Conservation (phyloP, 257 asterid species). For the Eucommia ulmoides region DNA sequence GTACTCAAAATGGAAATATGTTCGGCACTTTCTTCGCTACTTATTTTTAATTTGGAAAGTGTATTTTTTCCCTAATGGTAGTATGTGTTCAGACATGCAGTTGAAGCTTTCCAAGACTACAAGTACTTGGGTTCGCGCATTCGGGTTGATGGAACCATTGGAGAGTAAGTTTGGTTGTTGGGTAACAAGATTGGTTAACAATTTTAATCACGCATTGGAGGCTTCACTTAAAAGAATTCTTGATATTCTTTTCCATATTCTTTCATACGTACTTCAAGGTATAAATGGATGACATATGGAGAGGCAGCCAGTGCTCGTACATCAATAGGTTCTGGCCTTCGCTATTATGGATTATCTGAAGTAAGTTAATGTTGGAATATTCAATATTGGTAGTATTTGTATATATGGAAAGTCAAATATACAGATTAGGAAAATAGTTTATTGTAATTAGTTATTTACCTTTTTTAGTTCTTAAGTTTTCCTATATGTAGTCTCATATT, state of each 20-base stretch:
- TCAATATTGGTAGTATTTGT: too few species aligned
- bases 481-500: too few species aligned
- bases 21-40: background rate
- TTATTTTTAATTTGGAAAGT: background rate
- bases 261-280: constrained; percentile 29
- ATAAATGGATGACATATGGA: constrained; percentile 97
- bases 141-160: constrained; percentile 83
- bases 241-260: constrained; percentile 3
- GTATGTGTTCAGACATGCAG: constrained; percentile 53
- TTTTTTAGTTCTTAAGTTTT: too few species aligned
- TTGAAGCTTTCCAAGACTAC: constrained; percentile 62
- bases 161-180: constrained; percentile 86
- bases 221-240: too few species aligned
- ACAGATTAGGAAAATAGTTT: too few species aligned
- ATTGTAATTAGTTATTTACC: too few species aligned
- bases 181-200: too few species aligned
- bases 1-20: too few species aligned
- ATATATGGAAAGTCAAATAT: too few species aligned
- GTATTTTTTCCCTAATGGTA: constrained; percentile 1
- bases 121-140: constrained; percentile 90
- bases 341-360: constrained; percentile 46
- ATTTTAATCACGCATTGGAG: too few species aligned
- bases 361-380: too few species aligned
- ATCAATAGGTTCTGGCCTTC: constrained; percentile 87
- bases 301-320: constrained; percentile 81